These are phyloP conservation scores for Hibiscus trionum DNA, from an alignment of 345 rosid species.

Conservation along the genomic window DNA sequence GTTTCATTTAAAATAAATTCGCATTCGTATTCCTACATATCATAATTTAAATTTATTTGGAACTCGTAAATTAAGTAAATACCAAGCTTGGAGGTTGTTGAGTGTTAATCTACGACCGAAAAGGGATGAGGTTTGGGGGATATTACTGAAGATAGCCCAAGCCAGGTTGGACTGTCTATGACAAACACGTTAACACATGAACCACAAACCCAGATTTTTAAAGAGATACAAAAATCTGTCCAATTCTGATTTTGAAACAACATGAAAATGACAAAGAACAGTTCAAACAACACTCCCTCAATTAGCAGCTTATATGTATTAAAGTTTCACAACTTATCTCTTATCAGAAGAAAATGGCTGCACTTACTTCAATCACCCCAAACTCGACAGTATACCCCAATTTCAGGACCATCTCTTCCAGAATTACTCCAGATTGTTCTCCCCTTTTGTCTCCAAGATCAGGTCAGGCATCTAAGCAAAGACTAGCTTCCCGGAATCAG, in stretches of 20 bases:
- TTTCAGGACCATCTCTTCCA: constrained; percentile 30
- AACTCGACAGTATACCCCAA: constrained; percentile 21
- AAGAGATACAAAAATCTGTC: not conserved
- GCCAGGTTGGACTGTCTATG: not conserved
- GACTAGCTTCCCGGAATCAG: constrained; percentile 12
- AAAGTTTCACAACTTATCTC: not conserved
- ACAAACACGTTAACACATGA: constrained; percentile 12
- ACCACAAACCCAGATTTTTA: constrained; percentile 55
- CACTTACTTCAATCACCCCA: constrained; percentile 41
- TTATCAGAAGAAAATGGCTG: constrained; percentile 36
- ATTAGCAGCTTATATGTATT: not conserved
- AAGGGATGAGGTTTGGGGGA: no score
- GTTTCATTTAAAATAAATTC: no score
- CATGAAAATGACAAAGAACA: constrained; percentile 1
- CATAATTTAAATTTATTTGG: no score
- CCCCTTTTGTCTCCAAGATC: constrained; percentile 17
- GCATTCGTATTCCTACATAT: no score
- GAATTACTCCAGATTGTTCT: constrained; percentile 14
- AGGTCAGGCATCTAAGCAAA: constrained; percentile 11
- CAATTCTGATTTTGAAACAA: not conserved
- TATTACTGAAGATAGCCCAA: no score
- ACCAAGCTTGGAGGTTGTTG: no score
- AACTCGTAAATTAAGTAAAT: no score
- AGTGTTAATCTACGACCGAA: no score
- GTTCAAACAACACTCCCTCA: not conserved